These are phyloP conservation scores for Nepenthes alata DNA, from an alignment of 179 eudicot species.

Conservation along the genomic window DNA sequence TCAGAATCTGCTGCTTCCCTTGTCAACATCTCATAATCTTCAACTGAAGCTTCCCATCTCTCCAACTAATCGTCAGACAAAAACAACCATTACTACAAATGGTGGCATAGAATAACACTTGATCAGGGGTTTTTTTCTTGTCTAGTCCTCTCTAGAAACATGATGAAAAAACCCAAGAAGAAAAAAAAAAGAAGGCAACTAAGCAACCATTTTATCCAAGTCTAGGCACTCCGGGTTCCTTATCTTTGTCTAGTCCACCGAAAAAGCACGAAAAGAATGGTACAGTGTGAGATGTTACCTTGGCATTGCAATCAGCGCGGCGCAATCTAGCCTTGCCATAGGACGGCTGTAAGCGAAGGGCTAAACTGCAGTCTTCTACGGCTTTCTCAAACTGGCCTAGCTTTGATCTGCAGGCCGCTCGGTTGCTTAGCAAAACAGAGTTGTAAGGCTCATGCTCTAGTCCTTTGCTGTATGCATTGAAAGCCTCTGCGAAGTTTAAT, in stretches of 20 bases:
- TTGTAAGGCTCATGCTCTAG: constrained; percentile 46
- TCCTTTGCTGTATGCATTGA: constrained; percentile 38
- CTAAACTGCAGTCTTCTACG: constrained; percentile 46
- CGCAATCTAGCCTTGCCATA: constrained; percentile 58
- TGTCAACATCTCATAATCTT: constrained; percentile 47
- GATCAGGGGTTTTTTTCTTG: no score
- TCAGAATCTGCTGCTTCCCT: constrained; percentile 37
- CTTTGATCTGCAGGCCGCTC: constrained; percentile 53
- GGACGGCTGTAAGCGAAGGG: constrained; percentile 42
- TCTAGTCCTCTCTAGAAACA: no score
- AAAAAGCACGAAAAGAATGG: no score
- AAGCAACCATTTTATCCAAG: no score
- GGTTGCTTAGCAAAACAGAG: constrained; percentile 46
- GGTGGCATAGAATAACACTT: no score
- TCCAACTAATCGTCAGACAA: constrained; percentile 13
- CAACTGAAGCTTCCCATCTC: constrained; percentile 51
- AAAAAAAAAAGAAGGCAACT: no score
- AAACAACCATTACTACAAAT: no score
- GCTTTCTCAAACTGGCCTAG: constrained; percentile 55
- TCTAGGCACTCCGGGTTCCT: no score
- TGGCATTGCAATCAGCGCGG: constrained; percentile 48
- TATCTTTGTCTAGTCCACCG: no score
- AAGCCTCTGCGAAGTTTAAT: constrained; percentile 38
- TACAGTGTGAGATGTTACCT: constrained; percentile 5
- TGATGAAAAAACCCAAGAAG: no score